Evolutionary conservation across 345 rosid species (phyloP).

Genomic region (Camelina neglecta): DNA sequence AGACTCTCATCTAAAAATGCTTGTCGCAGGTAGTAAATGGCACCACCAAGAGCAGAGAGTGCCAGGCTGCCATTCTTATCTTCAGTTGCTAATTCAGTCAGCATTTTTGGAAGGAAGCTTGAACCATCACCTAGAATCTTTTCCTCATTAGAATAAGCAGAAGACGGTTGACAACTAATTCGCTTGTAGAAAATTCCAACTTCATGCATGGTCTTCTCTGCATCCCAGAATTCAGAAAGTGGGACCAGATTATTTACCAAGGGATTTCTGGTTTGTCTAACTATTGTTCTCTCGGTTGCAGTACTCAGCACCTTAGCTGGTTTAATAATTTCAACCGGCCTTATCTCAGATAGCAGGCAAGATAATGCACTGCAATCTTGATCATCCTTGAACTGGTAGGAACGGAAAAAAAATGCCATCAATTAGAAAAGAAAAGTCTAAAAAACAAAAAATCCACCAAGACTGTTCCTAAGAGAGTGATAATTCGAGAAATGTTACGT

Average conservation of each 20-base stretch:
- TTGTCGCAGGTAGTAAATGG: constrained; percentile 86
- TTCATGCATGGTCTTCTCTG: constrained; percentile 74
- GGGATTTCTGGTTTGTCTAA: constrained; percentile 86
- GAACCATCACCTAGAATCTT: constrained; percentile 41
- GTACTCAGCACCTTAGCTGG: constrained; percentile 71
- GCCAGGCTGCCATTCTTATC: constrained; percentile 66
- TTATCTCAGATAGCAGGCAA: constrained; percentile 78
- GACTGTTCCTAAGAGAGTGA: constrained; percentile 9
- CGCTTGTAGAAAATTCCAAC: constrained; percentile 56
- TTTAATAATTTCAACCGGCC: constrained; percentile 95
- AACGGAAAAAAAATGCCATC: constrained; percentile 22
- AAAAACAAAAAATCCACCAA: constrained; percentile 1
- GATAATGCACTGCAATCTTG: constrained; percentile 77
- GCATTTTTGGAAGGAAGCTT: constrained; percentile 57
- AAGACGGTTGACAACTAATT: constrained; percentile 48
- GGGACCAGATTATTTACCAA: constrained; percentile 85
- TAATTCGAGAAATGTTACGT: constrained; percentile 17
- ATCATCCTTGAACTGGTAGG: constrained; percentile 80
- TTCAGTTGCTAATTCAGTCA: constrained; percentile 60
- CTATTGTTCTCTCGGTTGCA: constrained; percentile 74
- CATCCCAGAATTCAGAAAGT: constrained; percentile 84
- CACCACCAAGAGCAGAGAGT: constrained; percentile 95
- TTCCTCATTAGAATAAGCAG: constrained; percentile 45
- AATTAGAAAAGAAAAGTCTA: constrained; percentile 18
- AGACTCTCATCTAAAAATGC: constrained; percentile 87